A percentile compares a stretch with the other conserved stretches of the same genome.
Evolutionary conservation across 495 filamentous ascomycete genomes (phyloP).

Genomic region (Tuber magnatum): DNA sequence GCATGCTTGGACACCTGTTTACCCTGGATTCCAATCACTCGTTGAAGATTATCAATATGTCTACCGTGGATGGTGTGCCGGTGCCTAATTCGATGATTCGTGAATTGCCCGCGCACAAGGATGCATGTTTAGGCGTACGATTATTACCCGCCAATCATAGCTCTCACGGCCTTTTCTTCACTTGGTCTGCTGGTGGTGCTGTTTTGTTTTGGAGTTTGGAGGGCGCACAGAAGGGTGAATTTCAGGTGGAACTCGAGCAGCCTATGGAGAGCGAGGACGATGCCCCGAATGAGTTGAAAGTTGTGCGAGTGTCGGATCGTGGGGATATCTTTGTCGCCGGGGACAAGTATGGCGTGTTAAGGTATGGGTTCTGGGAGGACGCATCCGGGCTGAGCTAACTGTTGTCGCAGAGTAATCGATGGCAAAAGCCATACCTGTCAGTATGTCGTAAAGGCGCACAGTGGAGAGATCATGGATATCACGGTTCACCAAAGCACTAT

Average conservation of each 20-base stretch:
- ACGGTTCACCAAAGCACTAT: conserved; percentile 61
- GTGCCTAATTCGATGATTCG: conserved; percentile 40
- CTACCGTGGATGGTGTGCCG: conserved; percentile 40
- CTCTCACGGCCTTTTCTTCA: conserved; percentile 64
- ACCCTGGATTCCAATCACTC: conserved; percentile 66
- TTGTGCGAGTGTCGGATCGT: conserved; percentile 54
- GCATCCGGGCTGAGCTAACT: conserved; percentile 14
- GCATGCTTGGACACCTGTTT: conserved; percentile 59
- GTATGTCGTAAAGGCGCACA: conserved; percentile 62
- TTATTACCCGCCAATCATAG: conserved; percentile 52
- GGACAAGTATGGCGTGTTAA: conserved; percentile 74
- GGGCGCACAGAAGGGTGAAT: conserved; percentile 58
- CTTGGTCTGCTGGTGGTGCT: conserved; percentile 71
- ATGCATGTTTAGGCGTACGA: conserved; percentile 69
- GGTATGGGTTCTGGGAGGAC: conserved; percentile 45
- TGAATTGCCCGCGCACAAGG: conserved; percentile 63
- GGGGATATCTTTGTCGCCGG: conserved; percentile 66
- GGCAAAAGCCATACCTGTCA: conserved; percentile 32
- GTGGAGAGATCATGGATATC: conserved; percentile 77
- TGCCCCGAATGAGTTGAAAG: conserved; percentile 65
- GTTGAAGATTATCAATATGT: conserved; percentile 56
- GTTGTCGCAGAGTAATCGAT: conserved; percentile 46
- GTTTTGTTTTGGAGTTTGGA: conserved; percentile 74
- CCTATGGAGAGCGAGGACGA: conserved; percentile 50
- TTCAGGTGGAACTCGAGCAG: conserved; percentile 64